phyloP scores from a whole-genome alignment of 805 yeast genomes.

The Komagataella pastoris region DNA sequence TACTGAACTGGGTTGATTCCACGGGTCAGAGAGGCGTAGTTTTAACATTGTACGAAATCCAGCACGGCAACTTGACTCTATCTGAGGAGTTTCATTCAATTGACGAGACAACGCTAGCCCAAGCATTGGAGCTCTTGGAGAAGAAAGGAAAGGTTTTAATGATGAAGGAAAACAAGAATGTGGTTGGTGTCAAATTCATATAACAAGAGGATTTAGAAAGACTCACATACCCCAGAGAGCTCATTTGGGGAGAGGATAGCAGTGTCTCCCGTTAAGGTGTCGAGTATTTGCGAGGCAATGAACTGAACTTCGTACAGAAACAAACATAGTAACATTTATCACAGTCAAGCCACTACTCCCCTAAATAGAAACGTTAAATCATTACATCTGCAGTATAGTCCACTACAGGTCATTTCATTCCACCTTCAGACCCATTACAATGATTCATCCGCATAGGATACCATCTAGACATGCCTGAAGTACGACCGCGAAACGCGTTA shows the following conservation, averaged over 20 bases:
- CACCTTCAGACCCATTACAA: too few relatives aligned
- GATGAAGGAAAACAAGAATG: conserved; percentile 44
- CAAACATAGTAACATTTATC: too few relatives aligned
- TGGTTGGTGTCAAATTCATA: conserved; percentile 45
- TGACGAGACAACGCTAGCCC: conserved; percentile 39
- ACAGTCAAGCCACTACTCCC: too few relatives aligned
- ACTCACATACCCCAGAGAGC: not conserved
- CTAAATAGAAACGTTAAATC: too few relatives aligned
- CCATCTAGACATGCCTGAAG: too few relatives aligned
- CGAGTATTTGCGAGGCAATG: not conserved
- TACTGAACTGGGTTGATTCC: conserved; percentile 59
- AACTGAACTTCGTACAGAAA: too few relatives aligned
- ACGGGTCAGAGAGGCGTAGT: conserved; percentile 72
- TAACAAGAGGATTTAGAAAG: not conserved
- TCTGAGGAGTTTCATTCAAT: conserved; percentile 51
- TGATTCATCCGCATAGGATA: too few relatives aligned
- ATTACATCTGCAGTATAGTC: too few relatives aligned
- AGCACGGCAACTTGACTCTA: conserved; percentile 44
- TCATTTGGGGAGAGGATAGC: too few relatives aligned
- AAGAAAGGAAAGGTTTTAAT: conserved; percentile 63
- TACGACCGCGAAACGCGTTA: not conserved
- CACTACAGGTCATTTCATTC: too few relatives aligned
- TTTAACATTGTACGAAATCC: conserved; percentile 70
- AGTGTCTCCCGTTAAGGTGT: not conserved
- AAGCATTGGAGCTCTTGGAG: conserved; percentile 43